Evolutionary conservation across 2,329 filamentous ascomycete species (phyloP), one percentile per base, ranked within the genome.

Genomic region (Verticillium nubilum): DNA sequence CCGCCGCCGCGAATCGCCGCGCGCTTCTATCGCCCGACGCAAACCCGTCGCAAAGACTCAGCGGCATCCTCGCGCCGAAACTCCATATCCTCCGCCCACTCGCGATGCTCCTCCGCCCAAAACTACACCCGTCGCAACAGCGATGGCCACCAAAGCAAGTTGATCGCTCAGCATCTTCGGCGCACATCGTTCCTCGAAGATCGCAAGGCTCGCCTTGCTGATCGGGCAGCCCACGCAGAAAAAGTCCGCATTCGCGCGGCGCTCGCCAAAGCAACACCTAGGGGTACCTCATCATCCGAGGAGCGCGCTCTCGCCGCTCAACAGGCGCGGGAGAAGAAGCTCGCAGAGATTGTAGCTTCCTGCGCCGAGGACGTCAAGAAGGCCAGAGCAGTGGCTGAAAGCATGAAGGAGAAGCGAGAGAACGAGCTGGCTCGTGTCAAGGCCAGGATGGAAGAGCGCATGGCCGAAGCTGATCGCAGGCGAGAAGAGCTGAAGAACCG

Each of bases 351-450:
- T 52, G 89, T 91, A 4, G 89, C 90, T 55, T 83, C 86, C 61
- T 94, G 91, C 69, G 91, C 91, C 23, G 90, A 92, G 72, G 91
- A 95, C 70, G 91, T 95, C 17, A 87, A 89, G 69, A 83, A 90
- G 64, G 90, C 90, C 57, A 94, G 94, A 78, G 88, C 89, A 56
- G 82, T 93, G n/a, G 90, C 90, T 15, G 90, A 92, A 71, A 87
- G 84, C 60, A 92, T 90, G 78, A 92, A 91, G 73, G 88, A 91
- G 75, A 88, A 89, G 71, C 86, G 91, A 63, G 88, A 92, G 69
- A 86, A 87, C 59, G 89, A 93, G 64, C 83, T 90, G 59, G 81
- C 81, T 65, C 86, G 86, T 67, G 80, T 90, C 70, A 85, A 86
- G 63, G 74, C 84, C 56, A 89, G 92, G 70, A 92, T 93, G 81